Base-by-base conservation (phyloP, 176 grass and related monocot species). In the Oryza australiensis region DNA sequence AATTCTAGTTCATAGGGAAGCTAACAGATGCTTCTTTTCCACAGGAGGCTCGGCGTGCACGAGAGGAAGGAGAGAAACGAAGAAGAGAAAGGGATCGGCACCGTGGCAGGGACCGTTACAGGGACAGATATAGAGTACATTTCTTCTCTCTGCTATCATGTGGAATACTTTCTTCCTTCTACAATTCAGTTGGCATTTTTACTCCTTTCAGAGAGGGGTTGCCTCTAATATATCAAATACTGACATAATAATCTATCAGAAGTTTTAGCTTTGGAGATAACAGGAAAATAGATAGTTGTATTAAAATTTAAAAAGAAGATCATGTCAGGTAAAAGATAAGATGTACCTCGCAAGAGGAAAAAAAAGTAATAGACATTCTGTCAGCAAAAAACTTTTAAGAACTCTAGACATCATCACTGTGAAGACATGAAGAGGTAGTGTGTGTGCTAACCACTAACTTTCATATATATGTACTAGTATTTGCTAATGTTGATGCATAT, bases 41-140 rank as follows among this genome's bases (percentile, higher is more conserved):
- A 51, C 86, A 97, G 94, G 94, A 97, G 78, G 86, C 91, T 74
- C 84, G 75, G 41, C 80, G 84, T 15, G 94, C 91, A 59, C 82
- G 91, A 62, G 94, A 97, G 82, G 91, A 97, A 74, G 94, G 94
- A 66, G 89, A 97, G 74, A 86, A n/a, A 40, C 87, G 94, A 62
- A 91, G 91, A 79, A 85, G 71, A 63, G 94, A 93, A 3, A 87
- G 91, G 69, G 91, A 97, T 88, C 84, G 89, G 28, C 34, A 70
- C 70, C 94, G 79, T 59, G 89, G 88, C 30, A 92, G 83, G 80
- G 90, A 86, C 35, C 85, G 60, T 51, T 89, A 93, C 90, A 93
- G 70, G 83, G 51, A 55, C n/a, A 95, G 51, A 90, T 87, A 91
- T 35, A 92, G 22, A 55, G 94, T 97, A 81, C 9, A 63, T 78